These are phyloP conservation scores for Starmerella ratchasimensis DNA, from an alignment of 805 yeast species.

Conservation along the genomic window DNA sequence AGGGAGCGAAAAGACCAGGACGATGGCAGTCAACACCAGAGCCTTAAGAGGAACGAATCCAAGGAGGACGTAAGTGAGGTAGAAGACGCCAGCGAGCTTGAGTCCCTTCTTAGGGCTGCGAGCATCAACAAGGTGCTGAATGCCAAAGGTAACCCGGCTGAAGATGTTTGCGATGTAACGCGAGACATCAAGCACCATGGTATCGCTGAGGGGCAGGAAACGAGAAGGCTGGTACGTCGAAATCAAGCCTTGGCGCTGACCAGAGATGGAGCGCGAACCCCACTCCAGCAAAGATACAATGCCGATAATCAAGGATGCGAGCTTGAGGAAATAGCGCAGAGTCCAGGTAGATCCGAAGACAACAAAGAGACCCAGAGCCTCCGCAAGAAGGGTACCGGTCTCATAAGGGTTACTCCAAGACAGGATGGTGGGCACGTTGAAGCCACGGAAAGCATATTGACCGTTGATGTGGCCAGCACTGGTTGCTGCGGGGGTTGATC, in stretches of 20 bases:
- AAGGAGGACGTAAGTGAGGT: constrained; percentile 56
- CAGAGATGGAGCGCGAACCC: constrained; percentile 55
- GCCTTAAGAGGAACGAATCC: constrained; percentile 63
- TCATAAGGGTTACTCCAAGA: constrained; percentile 65
- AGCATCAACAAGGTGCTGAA: constrained; percentile 34
- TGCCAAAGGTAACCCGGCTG: constrained; percentile 22
- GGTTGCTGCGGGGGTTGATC: neutral
- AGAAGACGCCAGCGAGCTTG: constrained; percentile 59
- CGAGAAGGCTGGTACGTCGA: constrained; percentile 60
- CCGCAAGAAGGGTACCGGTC: constrained; percentile 49
- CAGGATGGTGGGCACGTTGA: constrained; percentile 32
- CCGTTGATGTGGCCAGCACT: constrained; percentile 1
- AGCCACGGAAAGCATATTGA: constrained; percentile 8
- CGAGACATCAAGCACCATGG: constrained; percentile 32
- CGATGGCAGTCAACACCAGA: constrained; percentile 41
- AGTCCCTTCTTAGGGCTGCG: constrained; percentile 33
- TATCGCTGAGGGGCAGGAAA: constrained; percentile 28
- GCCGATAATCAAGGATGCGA: constrained; percentile 45
- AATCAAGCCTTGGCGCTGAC: constrained; percentile 55
- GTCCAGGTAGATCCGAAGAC: constrained; percentile 23
- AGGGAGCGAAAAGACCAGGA: constrained; percentile 62
- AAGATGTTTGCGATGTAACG: constrained; percentile 29
- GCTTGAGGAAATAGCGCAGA: constrained; percentile 23
- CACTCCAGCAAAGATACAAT: constrained; percentile 61
- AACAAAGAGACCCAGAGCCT: constrained; percentile 45